Evolutionary conservation across 169 alveolate genomes (phyloP).

Genomic region (Eimeria necatrix): DNA sequence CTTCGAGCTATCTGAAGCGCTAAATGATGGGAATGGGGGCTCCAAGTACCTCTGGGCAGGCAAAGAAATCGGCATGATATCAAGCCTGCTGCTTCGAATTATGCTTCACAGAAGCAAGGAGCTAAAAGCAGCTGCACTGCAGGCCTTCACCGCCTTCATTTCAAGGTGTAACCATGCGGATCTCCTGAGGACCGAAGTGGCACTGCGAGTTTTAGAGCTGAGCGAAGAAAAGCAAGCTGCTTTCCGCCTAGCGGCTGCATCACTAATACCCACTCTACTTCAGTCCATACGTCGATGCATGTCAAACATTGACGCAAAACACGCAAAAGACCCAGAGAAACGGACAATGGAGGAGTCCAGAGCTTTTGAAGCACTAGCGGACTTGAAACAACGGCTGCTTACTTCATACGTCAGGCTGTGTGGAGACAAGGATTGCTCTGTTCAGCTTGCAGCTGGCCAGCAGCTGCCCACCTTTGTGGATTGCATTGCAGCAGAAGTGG

Average conservation of each 20-base stretch:
- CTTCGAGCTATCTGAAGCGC: background rate
- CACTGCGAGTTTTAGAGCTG: slow-evolving; percentile 30
- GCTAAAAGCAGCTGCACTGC: slow-evolving; percentile 19
- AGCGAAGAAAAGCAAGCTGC: slow-evolving; percentile 57
- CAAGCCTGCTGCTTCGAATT: slow-evolving; percentile 69
- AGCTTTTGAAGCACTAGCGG: background rate
- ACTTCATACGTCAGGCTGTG: slow-evolving; percentile 50
- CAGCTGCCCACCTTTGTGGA: slow-evolving; percentile 72
- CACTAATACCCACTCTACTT: slow-evolving; percentile 29
- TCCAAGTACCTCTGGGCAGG: slow-evolving; percentile 5
- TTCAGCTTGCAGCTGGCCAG: slow-evolving; percentile 73
- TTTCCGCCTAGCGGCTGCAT: slow-evolving; percentile 60
- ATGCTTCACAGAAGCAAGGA: slow-evolving; percentile 63
- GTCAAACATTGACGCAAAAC: background rate
- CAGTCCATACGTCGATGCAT: slow-evolving; percentile 60
- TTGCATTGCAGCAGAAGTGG: slow-evolving; percentile 62
- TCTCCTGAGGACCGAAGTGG: slow-evolving; percentile 20
- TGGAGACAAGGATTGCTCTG: slow-evolving; percentile 68
- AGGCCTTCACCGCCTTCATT: slow-evolving; percentile 50
- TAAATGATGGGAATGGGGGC: background rate
- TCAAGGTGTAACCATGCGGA: slow-evolving; percentile 19
- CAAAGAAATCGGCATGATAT: slow-evolving; percentile 13
- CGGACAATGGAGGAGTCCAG: background rate
- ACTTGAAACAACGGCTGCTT: slow-evolving; percentile 44
- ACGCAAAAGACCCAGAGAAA: background rate